A percentile compares a stretch with the other conserved stretches of the same genome.
Conservation (phyloP, 2,329 filamentous ascomycete species). For the Claviceps sp. region DNA sequence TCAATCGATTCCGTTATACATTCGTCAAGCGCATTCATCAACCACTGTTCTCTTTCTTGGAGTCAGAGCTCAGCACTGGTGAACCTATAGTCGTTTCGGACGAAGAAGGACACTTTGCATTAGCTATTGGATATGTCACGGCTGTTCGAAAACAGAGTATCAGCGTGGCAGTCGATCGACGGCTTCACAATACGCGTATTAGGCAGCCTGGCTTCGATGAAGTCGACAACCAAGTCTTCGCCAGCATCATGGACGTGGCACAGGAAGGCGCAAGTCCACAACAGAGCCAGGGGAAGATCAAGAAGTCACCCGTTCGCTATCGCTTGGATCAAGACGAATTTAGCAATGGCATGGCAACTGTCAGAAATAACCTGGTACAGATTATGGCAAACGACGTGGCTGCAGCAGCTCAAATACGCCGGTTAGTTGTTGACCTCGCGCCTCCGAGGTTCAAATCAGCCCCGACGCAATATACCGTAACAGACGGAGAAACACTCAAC, state of each 20-base stretch:
- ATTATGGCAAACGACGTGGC: slow-evolving; percentile 73
- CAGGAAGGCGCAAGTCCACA: slow-evolving; percentile 37
- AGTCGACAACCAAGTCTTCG: slow-evolving; percentile 68
- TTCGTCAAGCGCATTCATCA: slow-evolving; percentile 57
- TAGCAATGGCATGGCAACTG: slow-evolving; percentile 90
- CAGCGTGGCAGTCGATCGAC: slow-evolving; percentile 78
- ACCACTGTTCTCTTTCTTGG: slow-evolving; percentile 66
- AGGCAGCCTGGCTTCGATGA: slow-evolving; percentile 65
- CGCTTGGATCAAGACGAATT: slow-evolving; percentile 96
- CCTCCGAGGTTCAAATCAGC: slow-evolving; percentile 59
- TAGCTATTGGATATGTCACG: slow-evolving; percentile 83
- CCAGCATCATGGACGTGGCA: slow-evolving; percentile 78
- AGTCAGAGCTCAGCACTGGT: slow-evolving; percentile 75
- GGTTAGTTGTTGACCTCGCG: slow-evolving; percentile 65
- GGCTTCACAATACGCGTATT: slow-evolving; percentile 74
- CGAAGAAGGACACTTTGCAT: slow-evolving; percentile 85
- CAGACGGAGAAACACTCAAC: slow-evolving; percentile 58
- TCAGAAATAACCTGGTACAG: slow-evolving; percentile 85
- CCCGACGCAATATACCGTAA: slow-evolving; percentile 49
- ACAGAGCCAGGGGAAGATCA: slow-evolving; percentile 37
- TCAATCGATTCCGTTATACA: slow-evolving; percentile 81
- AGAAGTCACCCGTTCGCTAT: slow-evolving; percentile 51
- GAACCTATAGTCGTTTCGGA: slow-evolving; percentile 96
- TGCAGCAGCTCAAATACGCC: slow-evolving; percentile 58
- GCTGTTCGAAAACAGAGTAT: slow-evolving; percentile 63